Base-by-base conservation (phyloP, 1,284 basidiomycete genomes). In the Neonothopanus nambi region DNA sequence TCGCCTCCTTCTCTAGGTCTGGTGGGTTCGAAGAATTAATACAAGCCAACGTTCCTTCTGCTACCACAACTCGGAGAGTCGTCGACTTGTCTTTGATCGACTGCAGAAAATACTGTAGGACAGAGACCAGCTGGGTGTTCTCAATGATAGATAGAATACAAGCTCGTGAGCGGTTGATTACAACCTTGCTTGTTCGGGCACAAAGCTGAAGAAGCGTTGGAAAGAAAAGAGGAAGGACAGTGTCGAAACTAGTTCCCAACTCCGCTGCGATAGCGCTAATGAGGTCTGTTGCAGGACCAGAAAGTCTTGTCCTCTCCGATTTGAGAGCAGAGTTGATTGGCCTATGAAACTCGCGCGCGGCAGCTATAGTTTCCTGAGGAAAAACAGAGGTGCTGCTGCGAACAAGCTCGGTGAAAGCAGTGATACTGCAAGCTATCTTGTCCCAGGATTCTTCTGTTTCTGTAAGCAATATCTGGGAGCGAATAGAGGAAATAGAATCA, bases 371-470 rank as follows among this genome's bases (percentile, higher is more conserved):
- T 39, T 87, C 82, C 3, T 74, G 59, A 21, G 84, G 75, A 50
- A 78, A 80, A 28, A 82, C 77, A 56, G 75, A 77, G 15, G 77
- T 83, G 33, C 81, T 83, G 49, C 81, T 77, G 38, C 78, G 73
- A 57, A 80, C 81, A n/a, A 88, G 68, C n/a, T 70, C 70, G 9
- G 74, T 75, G 37, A 93, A 70, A 8, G 74, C 69, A 28, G 67
- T 63, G 37, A 93, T 65, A 5, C 77, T 77, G 41, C 78, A 74
- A 6, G 79, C 70, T 37, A 94, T 89, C n/a, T 71, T 75, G 52
- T 93, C 89, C 91, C 91, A 94, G 3, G 82, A 84, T 37, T 94
- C 89, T 66, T 94, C 92, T 1, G 87, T 85, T 70, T 94, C 91
- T 28, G 75, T 65, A n/a, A 82, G 70, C 42, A 70, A 66, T 13